A percentile compares a stretch with the other conserved stretches of the same genome.
Conservation (phyloP, 139 green algal species). For the Closterium sp. region DNA sequence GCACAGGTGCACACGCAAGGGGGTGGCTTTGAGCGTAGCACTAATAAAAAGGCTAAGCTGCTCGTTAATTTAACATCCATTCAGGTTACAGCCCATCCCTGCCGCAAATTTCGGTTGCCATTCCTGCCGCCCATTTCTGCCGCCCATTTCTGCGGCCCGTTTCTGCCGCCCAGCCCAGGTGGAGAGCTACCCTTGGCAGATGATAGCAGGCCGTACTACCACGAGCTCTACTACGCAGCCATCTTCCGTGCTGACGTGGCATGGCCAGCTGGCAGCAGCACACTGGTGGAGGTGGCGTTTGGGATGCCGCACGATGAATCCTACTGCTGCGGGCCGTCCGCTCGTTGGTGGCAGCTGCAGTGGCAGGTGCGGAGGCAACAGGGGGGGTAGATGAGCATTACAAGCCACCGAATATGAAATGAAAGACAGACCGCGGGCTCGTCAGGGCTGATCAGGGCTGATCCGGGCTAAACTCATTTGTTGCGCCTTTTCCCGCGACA, state of each 20-base stretch:
- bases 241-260: slow-evolving; percentile 11
- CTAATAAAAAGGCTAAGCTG: too few species aligned
- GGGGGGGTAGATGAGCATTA: neutral
- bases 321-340: slow-evolving; percentile 14
- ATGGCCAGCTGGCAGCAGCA: slow-evolving; percentile 1
- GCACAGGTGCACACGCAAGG: neutral
- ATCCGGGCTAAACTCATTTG: too few species aligned
- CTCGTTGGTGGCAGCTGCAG: slow-evolving; percentile 4
- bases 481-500: too few species aligned
- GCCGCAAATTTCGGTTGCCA: neutral
- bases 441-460: too few species aligned
- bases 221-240: slow-evolving; percentile 23
- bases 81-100: neutral
- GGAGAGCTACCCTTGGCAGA: slow-evolving; percentile 4
- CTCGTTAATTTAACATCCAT: too few species aligned
- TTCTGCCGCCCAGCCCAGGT: neutral
- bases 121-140: neutral
- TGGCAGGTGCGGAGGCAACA: neutral
- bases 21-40: too few species aligned
- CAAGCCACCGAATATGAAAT: too few species aligned
- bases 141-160: neutral
- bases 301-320: neutral
- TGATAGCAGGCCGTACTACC: neutral
- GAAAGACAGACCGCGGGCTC: too few species aligned
- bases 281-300: slow-evolving; percentile 6